Evolutionary conservation across 768 basidiomycete species (phyloP).

Genomic region (Pholiota microspora): DNA sequence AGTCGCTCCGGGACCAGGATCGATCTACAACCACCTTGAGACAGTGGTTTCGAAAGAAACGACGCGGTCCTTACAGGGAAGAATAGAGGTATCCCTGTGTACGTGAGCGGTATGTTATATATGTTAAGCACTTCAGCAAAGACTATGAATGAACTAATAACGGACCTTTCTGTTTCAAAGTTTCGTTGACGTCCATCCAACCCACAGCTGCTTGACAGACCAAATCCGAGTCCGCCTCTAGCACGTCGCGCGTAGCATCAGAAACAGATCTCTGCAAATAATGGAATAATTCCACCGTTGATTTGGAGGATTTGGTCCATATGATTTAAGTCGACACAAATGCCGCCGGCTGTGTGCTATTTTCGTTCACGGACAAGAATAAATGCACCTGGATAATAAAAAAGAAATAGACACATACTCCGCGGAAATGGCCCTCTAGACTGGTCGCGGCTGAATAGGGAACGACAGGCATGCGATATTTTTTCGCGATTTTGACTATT

Average conservation of each 20-base stretch:
- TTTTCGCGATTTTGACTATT: slow-evolving; percentile 72
- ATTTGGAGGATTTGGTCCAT: slow-evolving; percentile 83
- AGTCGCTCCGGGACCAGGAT: slow-evolving; percentile 77
- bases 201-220: slow-evolving; percentile 71
- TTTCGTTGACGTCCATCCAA: slow-evolving; percentile 72
- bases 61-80: slow-evolving; percentile 58
- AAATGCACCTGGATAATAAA: background rate
- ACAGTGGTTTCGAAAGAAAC: background rate
- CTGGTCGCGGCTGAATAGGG: slow-evolving; percentile 83
- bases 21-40: slow-evolving; percentile 45
- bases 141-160: background rate
- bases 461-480: slow-evolving; percentile 74
- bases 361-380: background rate
- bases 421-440: slow-evolving; percentile 74
- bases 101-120: no score
- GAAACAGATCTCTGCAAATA: no score
- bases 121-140: background rate
- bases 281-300: slow-evolving; percentile 42
- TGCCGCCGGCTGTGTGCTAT: slow-evolving; percentile 52
- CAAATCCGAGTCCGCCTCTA: slow-evolving; percentile 69
- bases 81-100: slow-evolving; percentile 69
- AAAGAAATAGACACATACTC: slow-evolving; percentile 38
- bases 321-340: slow-evolving; percentile 73
- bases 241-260: no score
- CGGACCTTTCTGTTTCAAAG: slow-evolving; percentile 57